Evolutionary conservation across 2,329 filamentous ascomycete genomes (phyloP), one percentile per base, ranked within the genome.

Genomic region (Atkinsonella hypoxylon): DNA sequence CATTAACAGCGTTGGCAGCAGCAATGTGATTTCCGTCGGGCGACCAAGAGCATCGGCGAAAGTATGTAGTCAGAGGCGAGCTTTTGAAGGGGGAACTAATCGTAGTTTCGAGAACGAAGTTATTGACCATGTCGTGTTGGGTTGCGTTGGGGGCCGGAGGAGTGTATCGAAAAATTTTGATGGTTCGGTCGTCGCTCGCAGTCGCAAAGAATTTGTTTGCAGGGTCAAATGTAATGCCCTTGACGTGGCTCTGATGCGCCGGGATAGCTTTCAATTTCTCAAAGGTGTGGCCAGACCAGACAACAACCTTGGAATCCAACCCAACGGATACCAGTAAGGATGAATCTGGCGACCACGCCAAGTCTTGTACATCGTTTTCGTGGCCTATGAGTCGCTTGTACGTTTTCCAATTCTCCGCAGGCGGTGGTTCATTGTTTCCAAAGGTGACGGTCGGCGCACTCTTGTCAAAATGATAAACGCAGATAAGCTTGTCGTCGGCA

Each of bases 191-290:
- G 66, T 98, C 93, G 69, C 89, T 95, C 2, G 94, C 90, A 0
- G 94, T 98, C 15, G 94, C 93, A 68, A 98, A 98, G 73, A 95
- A 98, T 65, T 97, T 98, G 72, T 97, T 97, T 41, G 93, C 93
- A 0, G 93, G 93, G 64, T 98, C 93, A 63, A 98, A 98, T 0
- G 91, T 95, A 61, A 98, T 94, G 55, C 94, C 93, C 67, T 98
- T 98, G 71, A 98, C 93, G 65, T 97, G 94, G 65, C 89, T 96
- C 66, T 95, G 89, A 67, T 98, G 93, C 52, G 90, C 85, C 2
- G 89, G 83, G 5, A 98, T 73, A 3, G 89, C 91, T 76, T 97
- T 97, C 57, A 98, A 77, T 71, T 95, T 97, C 71, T 98, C 93
- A 59, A 98, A 98, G 0, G 90, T 97, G 68, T 94, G 86, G 1